Percentiles rank a stretch among this genome's conserved stretches.
Evolutionary conservation across 768 basidiomycete species (phyloP).

Genomic region (Porphyrellus cyaneotinctus): DNA sequence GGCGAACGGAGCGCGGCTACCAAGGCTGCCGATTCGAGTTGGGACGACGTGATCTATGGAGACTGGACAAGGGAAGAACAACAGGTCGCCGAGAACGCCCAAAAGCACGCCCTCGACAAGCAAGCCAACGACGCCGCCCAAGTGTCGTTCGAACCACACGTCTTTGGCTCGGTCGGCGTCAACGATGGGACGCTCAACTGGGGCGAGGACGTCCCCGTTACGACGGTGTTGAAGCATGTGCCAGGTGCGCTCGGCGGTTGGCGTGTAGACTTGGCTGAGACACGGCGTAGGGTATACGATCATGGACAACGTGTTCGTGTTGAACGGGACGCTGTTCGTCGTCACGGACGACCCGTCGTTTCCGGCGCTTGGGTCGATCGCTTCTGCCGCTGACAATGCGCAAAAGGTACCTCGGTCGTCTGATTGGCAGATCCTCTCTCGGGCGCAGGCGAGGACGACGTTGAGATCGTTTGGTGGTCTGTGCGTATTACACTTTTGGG

Average conservation of each 20-base stretch:
- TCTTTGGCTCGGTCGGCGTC: conserved; percentile 32
- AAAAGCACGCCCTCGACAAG: conserved; percentile 41
- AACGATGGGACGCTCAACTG: conserved; percentile 55
- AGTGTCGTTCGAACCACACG: conserved; percentile 20
- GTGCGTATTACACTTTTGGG: conserved; percentile 32
- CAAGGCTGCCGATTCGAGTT: conserved; percentile 6
- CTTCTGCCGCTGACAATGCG: conserved; percentile 34
- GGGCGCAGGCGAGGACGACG: conserved; percentile 41
- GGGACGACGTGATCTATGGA: conserved; percentile 65
- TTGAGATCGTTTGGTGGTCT: conserved; percentile 53
- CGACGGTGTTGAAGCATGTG: conserved; percentile 56
- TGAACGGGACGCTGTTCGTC: conserved; percentile 68
- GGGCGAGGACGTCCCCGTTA: conserved; percentile 52
- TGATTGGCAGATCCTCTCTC: conserved; percentile 61
- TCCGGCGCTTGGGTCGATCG: conserved; percentile 52
- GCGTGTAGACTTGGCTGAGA: not conserved
- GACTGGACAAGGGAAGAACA: conserved; percentile 64
- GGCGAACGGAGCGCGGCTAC: conserved; percentile 33
- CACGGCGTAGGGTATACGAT: conserved; percentile 67
- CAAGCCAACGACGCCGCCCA: conserved; percentile 18
- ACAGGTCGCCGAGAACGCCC: conserved; percentile 54
- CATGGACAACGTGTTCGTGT: conserved; percentile 75
- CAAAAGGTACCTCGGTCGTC: conserved; percentile 40
- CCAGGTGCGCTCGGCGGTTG: conserved; percentile 47
- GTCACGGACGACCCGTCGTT: conserved; percentile 65